Percentiles rank a stretch among this genome's conserved stretches.
These are phyloP conservation scores for Chamaecrista fasciculata DNA, from an alignment of 306 rosid genomes.

Conservation along the genomic window DNA sequence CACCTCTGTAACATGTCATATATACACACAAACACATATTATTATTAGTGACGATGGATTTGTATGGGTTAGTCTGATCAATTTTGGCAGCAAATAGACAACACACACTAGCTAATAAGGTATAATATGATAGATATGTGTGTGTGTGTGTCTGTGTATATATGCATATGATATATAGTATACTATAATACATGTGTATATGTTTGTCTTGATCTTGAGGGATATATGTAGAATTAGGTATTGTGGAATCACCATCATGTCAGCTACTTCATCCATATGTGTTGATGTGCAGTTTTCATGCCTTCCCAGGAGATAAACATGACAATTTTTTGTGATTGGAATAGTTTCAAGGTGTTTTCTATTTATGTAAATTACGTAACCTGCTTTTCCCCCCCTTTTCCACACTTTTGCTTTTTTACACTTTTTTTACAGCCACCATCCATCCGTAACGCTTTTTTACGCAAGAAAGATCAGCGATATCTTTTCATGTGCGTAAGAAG, in stretches of 20 bases:
- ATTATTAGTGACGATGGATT: not conserved
- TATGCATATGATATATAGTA: not conserved
- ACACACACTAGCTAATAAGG: not conserved
- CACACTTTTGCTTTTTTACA: not conserved
- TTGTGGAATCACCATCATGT: conserved; percentile 34
- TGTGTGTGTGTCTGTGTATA: too few relatives aligned
- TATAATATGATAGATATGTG: conserved; percentile 7
- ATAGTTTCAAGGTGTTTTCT: conserved; percentile 4
- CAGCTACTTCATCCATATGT: conserved; percentile 26
- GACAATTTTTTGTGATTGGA: not conserved
- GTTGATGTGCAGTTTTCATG: not conserved
- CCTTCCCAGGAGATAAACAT: not conserved
- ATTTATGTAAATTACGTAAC: conserved; percentile 11
- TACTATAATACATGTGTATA: too few relatives aligned
- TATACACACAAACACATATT: too few relatives aligned
- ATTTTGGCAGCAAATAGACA: conserved; percentile 6
- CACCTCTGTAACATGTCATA: conserved; percentile 53
- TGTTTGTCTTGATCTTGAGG: not conserved
- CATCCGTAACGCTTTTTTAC: not conserved
- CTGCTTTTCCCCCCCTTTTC: not conserved
- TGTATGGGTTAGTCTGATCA: not conserved
- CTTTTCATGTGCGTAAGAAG: conserved; percentile 17
- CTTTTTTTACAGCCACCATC: not conserved
- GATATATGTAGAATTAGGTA: conserved; percentile 3
- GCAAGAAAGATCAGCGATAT: conserved; percentile 19